Percentiles rank a stretch among this genome's conserved stretches.
Conservation (phyloP, 2,329 filamentous ascomycete genomes). For the Tolypocladium tundrense region DNA sequence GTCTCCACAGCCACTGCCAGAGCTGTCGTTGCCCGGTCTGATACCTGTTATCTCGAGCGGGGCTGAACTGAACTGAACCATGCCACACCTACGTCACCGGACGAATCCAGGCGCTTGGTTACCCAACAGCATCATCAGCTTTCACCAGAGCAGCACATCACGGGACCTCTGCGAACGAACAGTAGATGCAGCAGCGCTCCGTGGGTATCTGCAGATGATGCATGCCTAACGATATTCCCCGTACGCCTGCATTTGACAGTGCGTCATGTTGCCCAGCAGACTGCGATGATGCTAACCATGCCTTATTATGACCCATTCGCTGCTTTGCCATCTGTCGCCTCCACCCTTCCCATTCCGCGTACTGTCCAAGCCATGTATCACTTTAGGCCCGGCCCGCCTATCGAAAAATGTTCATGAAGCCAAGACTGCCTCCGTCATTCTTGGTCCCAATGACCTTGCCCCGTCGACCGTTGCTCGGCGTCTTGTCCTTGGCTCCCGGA, state of each 20-base stretch:
- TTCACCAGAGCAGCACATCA: neutral
- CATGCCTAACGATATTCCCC: neutral
- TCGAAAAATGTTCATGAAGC: constrained; percentile 3
- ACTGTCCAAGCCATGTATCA: neutral
- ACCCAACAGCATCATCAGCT: neutral
- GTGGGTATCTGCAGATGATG: neutral
- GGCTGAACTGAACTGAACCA: neutral
- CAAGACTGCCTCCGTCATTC: neutral
- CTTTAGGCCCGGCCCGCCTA: neutral
- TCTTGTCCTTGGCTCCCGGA: neutral
- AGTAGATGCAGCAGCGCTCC: neutral
- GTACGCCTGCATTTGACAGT: neutral
- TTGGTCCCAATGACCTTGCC: neutral
- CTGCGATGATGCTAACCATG: neutral
- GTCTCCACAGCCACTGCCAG: neutral
- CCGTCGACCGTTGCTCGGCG: neutral
- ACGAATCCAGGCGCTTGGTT: neutral
- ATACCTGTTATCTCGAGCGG: neutral
- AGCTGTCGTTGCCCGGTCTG: neutral
- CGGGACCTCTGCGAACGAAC: neutral
- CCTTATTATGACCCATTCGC: neutral
- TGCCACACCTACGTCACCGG: neutral
- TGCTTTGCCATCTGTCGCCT: neutral
- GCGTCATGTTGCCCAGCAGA: neutral
- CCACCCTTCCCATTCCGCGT: neutral